Base-by-base conservation (phyloP, 164 flowering plant genomes). In the Piper longum region DNA sequence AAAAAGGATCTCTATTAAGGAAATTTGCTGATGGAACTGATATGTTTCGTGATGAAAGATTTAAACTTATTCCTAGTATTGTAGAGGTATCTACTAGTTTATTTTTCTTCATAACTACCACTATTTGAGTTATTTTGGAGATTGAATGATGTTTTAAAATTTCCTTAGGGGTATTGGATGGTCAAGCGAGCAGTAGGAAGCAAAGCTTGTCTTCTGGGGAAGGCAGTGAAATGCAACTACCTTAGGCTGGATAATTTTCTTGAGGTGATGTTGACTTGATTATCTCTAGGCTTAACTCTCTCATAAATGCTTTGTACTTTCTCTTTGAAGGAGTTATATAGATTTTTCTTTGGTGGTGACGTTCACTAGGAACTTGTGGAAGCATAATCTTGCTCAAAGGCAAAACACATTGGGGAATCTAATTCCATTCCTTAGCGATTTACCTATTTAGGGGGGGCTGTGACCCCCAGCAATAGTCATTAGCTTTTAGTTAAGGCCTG, bases 101-200 rank as follows among this genome's bases (percentile, higher is more conserved):
- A 8, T 57, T 26, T 64, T 64, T 26, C 65, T 64, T 52, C 45
- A 42, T 18, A 9, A 48, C 3, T 5, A 43, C 48, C 3, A 59
- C 3, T 61, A 61, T 14, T 16, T 61, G 4, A 11, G 6, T 17
- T 16, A 14, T 42, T 41, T 57, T 1, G 43, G 12, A 2, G 41
- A 41, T 36, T 39, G 12, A 41, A 3, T 59, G 43, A 40, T 4
- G 13, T 41, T 61, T 44, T 59, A 16, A 48, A 58, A 41, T 26
- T 11, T 64, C 60, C 45, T 63, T 45, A 93, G 96, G 99, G 96
- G 60, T 90, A 87, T 65, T 93, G 99, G 97, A 90, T 93, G 96
- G 99, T 93, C 59, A 90, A 90, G 80, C 95, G 97, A 52, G 97
- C 96, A 3, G 99, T 93, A 65, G 99, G 99, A 54, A 79, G 92